Evolutionary conservation across 306 rosid genomes (phyloP).

Genomic region (Calophaca sinica): DNA sequence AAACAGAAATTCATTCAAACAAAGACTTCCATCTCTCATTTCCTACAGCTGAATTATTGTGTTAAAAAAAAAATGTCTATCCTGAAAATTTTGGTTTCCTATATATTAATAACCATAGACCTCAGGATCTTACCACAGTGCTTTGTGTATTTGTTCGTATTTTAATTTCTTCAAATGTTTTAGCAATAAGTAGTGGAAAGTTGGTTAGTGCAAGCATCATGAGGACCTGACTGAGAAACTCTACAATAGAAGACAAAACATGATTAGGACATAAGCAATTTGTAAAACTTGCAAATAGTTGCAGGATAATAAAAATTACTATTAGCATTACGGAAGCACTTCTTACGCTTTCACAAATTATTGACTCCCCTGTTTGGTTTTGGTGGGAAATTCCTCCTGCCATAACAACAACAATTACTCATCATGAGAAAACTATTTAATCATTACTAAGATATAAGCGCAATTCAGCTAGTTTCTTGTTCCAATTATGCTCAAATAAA

Average conservation of each 20-base stretch:
- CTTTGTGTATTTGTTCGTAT: slow-evolving; percentile 47
- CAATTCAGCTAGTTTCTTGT: not conserved
- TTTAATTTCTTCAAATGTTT: slow-evolving; percentile 51
- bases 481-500: not conserved
- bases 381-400: slow-evolving; percentile 8
- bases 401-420: too few relatives aligned
- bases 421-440: too few relatives aligned
- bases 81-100: slow-evolving; percentile 9
- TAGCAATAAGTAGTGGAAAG: slow-evolving; percentile 57
- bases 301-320: not conserved
- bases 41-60: not conserved
- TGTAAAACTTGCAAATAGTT: too few relatives aligned
- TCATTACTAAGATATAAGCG: not conserved
- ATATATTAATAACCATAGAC: not conserved
- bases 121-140: slow-evolving; percentile 67
- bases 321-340: slow-evolving; percentile 24
- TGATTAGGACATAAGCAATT: not conserved
- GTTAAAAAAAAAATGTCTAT: not conserved
- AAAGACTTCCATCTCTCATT: not conserved
- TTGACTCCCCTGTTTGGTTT: not conserved
- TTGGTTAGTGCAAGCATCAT: slow-evolving; percentile 71
- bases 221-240: slow-evolving; percentile 47
- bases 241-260: slow-evolving; percentile 39
- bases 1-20: not conserved
- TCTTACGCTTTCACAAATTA: slow-evolving; percentile 16